Evolutionary conservation across 805 yeast genomes (phyloP).

Genomic region (Jamesozyma jinghongensis): DNA sequence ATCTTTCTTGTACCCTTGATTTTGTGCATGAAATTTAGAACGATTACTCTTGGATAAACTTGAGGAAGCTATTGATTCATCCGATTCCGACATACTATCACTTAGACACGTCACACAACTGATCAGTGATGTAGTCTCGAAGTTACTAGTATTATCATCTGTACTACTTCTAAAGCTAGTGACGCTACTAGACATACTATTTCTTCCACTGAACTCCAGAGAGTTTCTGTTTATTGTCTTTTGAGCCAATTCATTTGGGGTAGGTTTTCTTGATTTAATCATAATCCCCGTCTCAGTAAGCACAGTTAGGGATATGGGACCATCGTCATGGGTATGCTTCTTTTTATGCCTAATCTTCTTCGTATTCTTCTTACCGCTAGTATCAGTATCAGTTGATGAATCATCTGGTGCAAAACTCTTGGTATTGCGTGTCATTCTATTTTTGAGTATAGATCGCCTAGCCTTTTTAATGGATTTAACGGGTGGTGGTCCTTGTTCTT

Average conservation of each 20-base stretch:
- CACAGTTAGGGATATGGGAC: conserved; percentile 20
- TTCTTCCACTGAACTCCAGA: not conserved
- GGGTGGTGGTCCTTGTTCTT: too few species aligned
- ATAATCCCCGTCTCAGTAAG: conserved; percentile 30
- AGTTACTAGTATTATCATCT: conserved; percentile 5
- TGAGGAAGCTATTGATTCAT: conserved; percentile 1
- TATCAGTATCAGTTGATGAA: not conserved
- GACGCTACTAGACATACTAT: conserved; percentile 10
- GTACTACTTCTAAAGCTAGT: conserved; percentile 9
- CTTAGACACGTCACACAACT: conserved; percentile 32
- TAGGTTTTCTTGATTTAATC: conserved; percentile 21
- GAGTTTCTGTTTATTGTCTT: not conserved
- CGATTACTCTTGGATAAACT: not conserved
- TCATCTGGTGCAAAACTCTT: too few species aligned
- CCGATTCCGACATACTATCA: conserved; percentile 8
- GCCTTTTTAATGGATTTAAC: not conserved
- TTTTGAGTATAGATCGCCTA: not conserved
- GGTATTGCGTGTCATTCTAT: too few species aligned
- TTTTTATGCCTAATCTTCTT: not conserved
- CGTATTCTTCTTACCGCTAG: not conserved
- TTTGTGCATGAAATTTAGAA: not conserved
- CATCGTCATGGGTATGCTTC: conserved; percentile 3
- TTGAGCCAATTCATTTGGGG: conserved; percentile 4
- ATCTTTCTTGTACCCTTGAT: not conserved
- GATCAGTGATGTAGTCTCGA: conserved; percentile 28